Evolutionary conservation across 2,329 filamentous ascomycete genomes (phyloP), one percentile per base, ranked within the genome.

Genomic region (Phoma sp.): DNA sequence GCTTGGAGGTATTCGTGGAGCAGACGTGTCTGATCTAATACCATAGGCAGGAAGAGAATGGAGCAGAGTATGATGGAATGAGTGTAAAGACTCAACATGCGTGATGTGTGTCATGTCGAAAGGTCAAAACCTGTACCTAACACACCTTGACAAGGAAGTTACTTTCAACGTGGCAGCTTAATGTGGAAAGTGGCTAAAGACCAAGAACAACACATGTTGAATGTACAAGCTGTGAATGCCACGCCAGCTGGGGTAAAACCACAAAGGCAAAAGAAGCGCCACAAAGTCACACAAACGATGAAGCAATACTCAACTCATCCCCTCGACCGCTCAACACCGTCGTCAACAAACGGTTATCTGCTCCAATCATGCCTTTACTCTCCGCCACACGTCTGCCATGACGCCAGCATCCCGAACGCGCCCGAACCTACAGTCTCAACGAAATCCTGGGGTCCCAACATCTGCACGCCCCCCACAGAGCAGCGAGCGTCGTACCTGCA

Each of bases 401-500:
- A 12, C n/a, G 15, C 40, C 41, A 19, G 43, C 43, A 43, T 43
- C 27, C 52, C 46, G 52, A 43, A 9, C 13, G 17, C 13, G 36
- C 25, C 52, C 52, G 52, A 47, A n/a, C 31, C 29, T 12, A 46
- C 46, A 36, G 12, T 33, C 52, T 38, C 52, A 55, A 55, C 52
- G 33, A 29, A 46, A 41, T 38, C 45, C 40, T 22, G 15, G 29
- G 24, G 19, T 15, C 52, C 40, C 52, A 55, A 55, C 52, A 55
- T 43, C 47, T 55, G 52, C 47, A 51, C 31, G 41, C 31, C 37
- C 22, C 22, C 36, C 41, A 38, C 46, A 55, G 10, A 32, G 38
- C 40, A 32, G 52, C 41, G 33, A 24, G 41, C 21, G 44, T 15
- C 46, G n/a, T 55, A 44, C 52, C 52, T 55, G 52, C 52, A 51